Percentiles rank a stretch among this genome's conserved stretches.
Evolutionary conservation across 257 asterid genomes (phyloP).

Genomic region (Gentiana straminea): DNA sequence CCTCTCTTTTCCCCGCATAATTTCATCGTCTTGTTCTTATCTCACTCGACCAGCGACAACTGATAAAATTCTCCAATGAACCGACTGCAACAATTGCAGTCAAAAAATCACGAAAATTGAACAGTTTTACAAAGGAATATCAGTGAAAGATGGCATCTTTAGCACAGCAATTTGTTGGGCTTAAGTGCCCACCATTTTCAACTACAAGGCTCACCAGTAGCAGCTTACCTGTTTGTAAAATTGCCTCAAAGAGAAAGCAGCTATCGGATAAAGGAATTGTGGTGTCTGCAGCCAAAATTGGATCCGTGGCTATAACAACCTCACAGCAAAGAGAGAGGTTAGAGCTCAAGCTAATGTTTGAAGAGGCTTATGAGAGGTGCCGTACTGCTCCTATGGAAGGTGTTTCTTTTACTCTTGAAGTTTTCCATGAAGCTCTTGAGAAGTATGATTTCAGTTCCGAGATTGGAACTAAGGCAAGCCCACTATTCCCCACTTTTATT

Average conservation of each 20-base stretch:
- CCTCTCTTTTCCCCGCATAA: too few species aligned
- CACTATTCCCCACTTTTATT: neutral
- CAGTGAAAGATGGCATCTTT: slow-evolving; percentile 45
- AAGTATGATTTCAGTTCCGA: slow-evolving; percentile 82
- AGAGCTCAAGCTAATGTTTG: slow-evolving; percentile 81
- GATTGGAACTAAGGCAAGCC: slow-evolving; percentile 66
- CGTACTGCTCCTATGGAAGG: slow-evolving; percentile 73
- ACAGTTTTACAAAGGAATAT: too few species aligned
- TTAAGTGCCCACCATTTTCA: slow-evolving; percentile 58
- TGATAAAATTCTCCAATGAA: too few species aligned
- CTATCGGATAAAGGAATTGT: slow-evolving; percentile 17
- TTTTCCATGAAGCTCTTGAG: slow-evolving; percentile 57
- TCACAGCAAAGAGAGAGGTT: slow-evolving; percentile 61
- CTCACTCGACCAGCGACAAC: too few species aligned
- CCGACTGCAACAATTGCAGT: too few species aligned
- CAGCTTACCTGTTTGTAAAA: slow-evolving; percentile 3
- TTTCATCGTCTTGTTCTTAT: too few species aligned
- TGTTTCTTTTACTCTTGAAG: slow-evolving; percentile 72
- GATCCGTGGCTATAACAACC: slow-evolving; percentile 28
- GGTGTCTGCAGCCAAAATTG: slow-evolving; percentile 35
- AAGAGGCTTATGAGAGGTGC: slow-evolving; percentile 85
- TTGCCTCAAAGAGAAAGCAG: slow-evolving; percentile 9
- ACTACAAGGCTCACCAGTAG: slow-evolving; percentile 17
- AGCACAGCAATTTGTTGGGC: slow-evolving; percentile 62
- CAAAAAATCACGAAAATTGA: too few species aligned